Percentiles rank a stretch among this genome's conserved stretches.
These are phyloP conservation scores for Thalassia testudinum DNA, from an alignment of 116 monocot species.

Conservation along the genomic window DNA sequence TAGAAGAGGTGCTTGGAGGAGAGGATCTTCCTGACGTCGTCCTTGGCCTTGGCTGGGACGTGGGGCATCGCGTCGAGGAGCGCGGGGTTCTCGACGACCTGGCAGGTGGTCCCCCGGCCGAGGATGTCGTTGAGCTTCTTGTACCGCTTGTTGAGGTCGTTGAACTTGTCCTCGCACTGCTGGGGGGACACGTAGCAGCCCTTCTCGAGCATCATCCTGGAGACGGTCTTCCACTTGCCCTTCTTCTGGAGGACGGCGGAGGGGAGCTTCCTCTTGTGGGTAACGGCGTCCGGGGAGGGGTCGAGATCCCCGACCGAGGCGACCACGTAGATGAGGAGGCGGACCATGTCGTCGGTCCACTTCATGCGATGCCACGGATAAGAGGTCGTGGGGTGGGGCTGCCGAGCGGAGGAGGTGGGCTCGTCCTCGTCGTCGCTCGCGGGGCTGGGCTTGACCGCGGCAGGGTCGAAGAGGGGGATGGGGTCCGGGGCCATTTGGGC, in stretches of 20 bases:
- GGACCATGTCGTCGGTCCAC: conserved; percentile 63
- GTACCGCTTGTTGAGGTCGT: too few relatives aligned
- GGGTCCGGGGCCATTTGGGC: too few relatives aligned
- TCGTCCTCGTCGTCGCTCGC: conserved; percentile 25
- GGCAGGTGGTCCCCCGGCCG: too few relatives aligned
- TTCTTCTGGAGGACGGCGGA: conserved; percentile 21
- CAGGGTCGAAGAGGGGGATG: not conserved
- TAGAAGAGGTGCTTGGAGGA: conserved; percentile 77
- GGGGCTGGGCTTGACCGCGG: conserved; percentile 1
- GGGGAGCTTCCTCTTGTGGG: too few relatives aligned
- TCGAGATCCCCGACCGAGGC: conserved; percentile 59
- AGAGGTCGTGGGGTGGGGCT: not conserved
- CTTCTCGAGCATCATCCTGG: too few relatives aligned
- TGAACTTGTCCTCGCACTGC: too few relatives aligned
- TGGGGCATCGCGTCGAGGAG: conserved; percentile 51
- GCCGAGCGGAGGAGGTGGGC: conserved; percentile 6
- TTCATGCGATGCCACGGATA: conserved; percentile 59
- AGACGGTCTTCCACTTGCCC: too few relatives aligned
- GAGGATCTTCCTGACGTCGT: conserved; percentile 53
- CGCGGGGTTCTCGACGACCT: too few relatives aligned
- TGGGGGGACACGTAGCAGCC: too few relatives aligned
- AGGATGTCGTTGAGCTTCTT: too few relatives aligned
- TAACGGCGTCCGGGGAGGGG: conserved; percentile 46
- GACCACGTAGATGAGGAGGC: conserved; percentile 37
- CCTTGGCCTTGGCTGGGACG: conserved; percentile 43